phyloP scores from a whole-genome alignment of 495 filamentous ascomycete genomes.

The Xylaria castorea region DNA sequence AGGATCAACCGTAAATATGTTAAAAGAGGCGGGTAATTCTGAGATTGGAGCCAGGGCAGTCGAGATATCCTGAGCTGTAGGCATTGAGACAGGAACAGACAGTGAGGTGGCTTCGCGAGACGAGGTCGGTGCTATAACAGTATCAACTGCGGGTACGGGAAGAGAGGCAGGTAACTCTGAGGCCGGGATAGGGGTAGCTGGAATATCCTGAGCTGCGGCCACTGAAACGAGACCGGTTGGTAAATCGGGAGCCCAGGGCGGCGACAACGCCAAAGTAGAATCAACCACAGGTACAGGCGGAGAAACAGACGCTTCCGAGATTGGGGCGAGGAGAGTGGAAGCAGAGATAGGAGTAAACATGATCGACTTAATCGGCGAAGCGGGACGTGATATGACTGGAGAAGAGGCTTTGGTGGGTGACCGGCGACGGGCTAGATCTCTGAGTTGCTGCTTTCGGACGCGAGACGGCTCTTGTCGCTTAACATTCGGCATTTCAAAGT shows the following conservation, averaged over 20 bases:
- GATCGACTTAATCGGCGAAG: not conserved
- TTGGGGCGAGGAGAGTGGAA: not conserved
- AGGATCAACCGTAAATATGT: not conserved
- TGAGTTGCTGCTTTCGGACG: not conserved
- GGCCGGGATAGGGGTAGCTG: not conserved
- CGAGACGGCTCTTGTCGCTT: not conserved
- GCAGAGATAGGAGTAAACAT: constrained; percentile 3
- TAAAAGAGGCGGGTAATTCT: not conserved
- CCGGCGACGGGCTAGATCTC: not conserved
- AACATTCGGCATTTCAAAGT: not conserved
- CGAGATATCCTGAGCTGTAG: not conserved
- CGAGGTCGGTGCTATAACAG: no score
- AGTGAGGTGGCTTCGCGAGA: not conserved
- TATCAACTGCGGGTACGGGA: not conserved
- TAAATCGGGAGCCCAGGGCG: not conserved
- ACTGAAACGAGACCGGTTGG: not conserved
- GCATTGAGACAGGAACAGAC: not conserved
- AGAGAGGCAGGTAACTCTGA: not conserved
- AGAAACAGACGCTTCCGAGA: not conserved
- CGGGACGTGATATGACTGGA: not conserved
- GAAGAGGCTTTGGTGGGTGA: not conserved
- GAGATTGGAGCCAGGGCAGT: no score
- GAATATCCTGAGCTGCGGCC: no score
- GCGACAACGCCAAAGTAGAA: no score
- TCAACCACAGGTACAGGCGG: not conserved